phyloP scores from a whole-genome alignment of 2,329 filamentous ascomycete species.

The Pseudogymnoascus sp. region DNA sequence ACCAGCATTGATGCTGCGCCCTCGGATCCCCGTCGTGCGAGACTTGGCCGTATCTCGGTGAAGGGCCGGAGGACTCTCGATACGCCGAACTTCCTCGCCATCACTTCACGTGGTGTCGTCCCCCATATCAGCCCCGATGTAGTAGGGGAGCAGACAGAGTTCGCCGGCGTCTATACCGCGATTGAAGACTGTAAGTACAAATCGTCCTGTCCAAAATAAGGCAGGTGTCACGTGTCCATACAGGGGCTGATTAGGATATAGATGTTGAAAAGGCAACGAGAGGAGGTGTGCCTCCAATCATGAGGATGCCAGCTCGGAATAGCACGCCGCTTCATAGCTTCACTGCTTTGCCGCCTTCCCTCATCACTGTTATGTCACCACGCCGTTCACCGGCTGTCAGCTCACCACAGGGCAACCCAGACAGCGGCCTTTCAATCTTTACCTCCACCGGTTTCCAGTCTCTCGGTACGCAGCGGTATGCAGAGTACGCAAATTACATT shows the following conservation, averaged over 20 bases:
- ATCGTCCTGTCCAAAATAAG: neutral
- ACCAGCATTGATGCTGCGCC: neutral
- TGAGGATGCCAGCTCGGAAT: slow-evolving; percentile 31
- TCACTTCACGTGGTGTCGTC: slow-evolving; percentile 75
- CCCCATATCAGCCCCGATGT: slow-evolving; percentile 89
- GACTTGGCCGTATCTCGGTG: slow-evolving; percentile 44
- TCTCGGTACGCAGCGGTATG: slow-evolving; percentile 64
- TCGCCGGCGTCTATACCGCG: slow-evolving; percentile 70
- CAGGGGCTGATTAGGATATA: slow-evolving; percentile 26
- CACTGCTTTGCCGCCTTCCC: slow-evolving; percentile 60
- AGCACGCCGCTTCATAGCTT: slow-evolving; percentile 66
- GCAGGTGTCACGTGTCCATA: neutral
- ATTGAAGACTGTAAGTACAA: slow-evolving; percentile 82
- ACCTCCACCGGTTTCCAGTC: slow-evolving; percentile 81
- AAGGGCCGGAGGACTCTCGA: slow-evolving; percentile 58
- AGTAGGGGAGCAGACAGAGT: slow-evolving; percentile 55
- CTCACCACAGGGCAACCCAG: slow-evolving; percentile 64
- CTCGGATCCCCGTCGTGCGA: slow-evolving; percentile 12
- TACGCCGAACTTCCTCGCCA: slow-evolving; percentile 76
- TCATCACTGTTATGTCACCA: slow-evolving; percentile 66
- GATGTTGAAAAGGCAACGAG: slow-evolving; percentile 55
- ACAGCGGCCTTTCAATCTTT: slow-evolving; percentile 66
- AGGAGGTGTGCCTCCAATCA: slow-evolving; percentile 46
- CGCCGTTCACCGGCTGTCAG: slow-evolving; percentile 70
- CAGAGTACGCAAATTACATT: slow-evolving; percentile 55